These are phyloP conservation scores for Telfairia occidentalis DNA, from an alignment of 331 rosid genomes.

Conservation along the genomic window DNA sequence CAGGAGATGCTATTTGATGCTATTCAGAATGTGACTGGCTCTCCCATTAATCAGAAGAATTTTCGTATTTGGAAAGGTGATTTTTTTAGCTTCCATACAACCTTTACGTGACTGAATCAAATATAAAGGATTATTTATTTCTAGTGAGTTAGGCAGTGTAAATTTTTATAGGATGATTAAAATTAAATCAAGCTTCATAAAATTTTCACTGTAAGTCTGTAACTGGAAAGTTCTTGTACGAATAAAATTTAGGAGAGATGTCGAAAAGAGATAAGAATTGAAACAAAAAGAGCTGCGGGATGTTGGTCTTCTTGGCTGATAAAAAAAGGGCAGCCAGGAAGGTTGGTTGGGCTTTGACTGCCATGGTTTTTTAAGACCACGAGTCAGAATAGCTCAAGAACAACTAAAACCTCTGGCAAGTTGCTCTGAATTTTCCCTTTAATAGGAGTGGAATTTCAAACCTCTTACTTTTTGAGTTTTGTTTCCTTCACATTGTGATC, in stretches of 20 bases:
- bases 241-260: neutral
- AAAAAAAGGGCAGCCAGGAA: neutral
- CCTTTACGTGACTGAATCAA: neutral
- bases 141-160: neutral
- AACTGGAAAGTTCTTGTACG: neutral
- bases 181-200: neutral
- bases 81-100: neutral
- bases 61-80: conserved; percentile 87
- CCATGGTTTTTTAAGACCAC: neutral
- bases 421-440: neutral
- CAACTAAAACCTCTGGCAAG: neutral
- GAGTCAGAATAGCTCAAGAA: neutral
- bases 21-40: conserved; percentile 72
- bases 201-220: neutral
- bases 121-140: neutral
- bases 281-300: neutral
- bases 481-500: neutral
- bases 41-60: conserved; percentile 67
- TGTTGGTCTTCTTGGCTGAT: neutral
- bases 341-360: neutral
- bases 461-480: neutral
- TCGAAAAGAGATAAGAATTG: neutral
- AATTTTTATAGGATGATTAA: neutral
- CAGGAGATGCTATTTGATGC: conserved; percentile 78
- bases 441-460: neutral